Evolutionary conservation across 257 asterid genomes (phyloP).

Genomic region (Apocynum venetum): DNA sequence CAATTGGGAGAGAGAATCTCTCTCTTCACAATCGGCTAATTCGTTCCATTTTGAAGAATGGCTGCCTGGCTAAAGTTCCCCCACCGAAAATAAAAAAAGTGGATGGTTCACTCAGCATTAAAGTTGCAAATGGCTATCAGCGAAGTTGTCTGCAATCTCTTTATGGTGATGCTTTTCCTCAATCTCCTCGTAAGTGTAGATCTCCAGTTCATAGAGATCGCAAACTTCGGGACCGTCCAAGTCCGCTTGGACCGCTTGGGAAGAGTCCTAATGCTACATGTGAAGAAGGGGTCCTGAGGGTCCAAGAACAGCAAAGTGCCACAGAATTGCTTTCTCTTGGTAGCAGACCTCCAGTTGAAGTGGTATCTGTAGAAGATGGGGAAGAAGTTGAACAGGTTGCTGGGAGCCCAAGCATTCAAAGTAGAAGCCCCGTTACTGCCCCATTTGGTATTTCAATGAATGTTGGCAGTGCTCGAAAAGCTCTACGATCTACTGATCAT

Average conservation of each 20-base stretch:
- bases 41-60: slow-evolving; percentile 57
- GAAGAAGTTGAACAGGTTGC: slow-evolving; percentile 86
- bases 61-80: slow-evolving; percentile 48
- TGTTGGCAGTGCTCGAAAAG: slow-evolving; percentile 32
- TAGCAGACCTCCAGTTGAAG: slow-evolving; percentile 67
- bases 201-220: slow-evolving; percentile 59
- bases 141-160: slow-evolving; percentile 52
- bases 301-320: slow-evolving; percentile 69
- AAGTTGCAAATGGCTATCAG: slow-evolving; percentile 47
- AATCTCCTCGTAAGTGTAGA: slow-evolving; percentile 60
- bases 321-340: slow-evolving; percentile 66
- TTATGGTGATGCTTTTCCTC: slow-evolving; percentile 53
- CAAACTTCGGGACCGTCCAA: slow-evolving; percentile 64
- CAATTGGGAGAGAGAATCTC: slow-evolving; percentile 70
- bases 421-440: slow-evolving; percentile 63
- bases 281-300: slow-evolving; percentile 54
- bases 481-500: slow-evolving; percentile 14
- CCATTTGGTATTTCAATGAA: slow-evolving; percentile 65
- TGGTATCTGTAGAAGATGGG: slow-evolving; percentile 63
- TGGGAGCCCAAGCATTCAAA: slow-evolving; percentile 41
- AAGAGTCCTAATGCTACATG: slow-evolving; percentile 55
- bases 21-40: slow-evolving; percentile 66
- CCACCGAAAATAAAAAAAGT: slow-evolving; percentile 46
- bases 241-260: slow-evolving; percentile 86
- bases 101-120: slow-evolving; percentile 37